Evolutionary conservation across 805 yeast genomes (phyloP).

Genomic region (Nakazawaea laoshanensis): DNA sequence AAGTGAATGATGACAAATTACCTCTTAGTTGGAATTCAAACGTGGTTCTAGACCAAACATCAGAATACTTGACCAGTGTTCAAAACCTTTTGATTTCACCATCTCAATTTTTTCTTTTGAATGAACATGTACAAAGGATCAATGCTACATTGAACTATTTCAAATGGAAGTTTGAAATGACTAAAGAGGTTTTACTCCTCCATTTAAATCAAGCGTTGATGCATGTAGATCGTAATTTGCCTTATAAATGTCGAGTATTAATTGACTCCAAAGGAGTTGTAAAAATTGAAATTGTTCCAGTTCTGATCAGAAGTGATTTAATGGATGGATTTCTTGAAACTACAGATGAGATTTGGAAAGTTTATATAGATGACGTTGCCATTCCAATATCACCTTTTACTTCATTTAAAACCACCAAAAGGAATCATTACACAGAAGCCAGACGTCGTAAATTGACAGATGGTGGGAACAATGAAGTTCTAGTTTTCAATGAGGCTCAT

Average conservation of each 20-base stretch:
- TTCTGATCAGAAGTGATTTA: constrained; percentile 13
- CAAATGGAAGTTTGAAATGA: constrained; percentile 34
- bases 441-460: constrained; percentile 35
- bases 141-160: constrained; percentile 48
- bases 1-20: constrained; percentile 12
- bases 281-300: constrained; percentile 25
- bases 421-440: constrained; percentile 57
- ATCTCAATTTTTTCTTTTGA: constrained; percentile 49
- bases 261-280: constrained; percentile 28
- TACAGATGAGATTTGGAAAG: constrained; percentile 34
- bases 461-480: constrained; percentile 50
- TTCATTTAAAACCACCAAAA: constrained; percentile 75
- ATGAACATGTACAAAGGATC: constrained; percentile 56
- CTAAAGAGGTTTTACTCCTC: constrained; percentile 31
- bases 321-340: constrained; percentile 7
- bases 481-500: constrained; percentile 52
- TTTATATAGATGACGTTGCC: constrained; percentile 50
- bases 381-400: constrained; percentile 65
- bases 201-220: constrained; percentile 30
- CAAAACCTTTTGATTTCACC: constrained; percentile 12
- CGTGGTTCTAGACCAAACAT: constrained; percentile 5
- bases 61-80: neutral
- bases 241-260: constrained; percentile 42
- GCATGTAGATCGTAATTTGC: constrained; percentile 18
- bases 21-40: constrained; percentile 16